These are phyloP conservation scores for Wickerhamomyces sp. DNA, from an alignment of 1,139 yeast species.

Conservation along the genomic window DNA sequence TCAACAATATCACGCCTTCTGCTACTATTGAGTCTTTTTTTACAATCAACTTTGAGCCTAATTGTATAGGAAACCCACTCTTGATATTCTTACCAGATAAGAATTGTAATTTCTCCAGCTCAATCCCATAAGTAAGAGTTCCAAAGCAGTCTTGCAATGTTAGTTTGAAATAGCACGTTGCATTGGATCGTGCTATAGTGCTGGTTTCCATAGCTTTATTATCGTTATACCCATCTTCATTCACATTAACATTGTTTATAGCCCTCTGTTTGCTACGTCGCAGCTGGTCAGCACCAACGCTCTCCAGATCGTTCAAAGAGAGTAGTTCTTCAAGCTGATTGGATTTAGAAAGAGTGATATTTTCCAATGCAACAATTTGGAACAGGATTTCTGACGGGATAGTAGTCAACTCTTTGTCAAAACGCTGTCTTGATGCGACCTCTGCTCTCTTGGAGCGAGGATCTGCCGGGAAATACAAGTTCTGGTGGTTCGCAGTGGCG, in stretches of 20 bases:
- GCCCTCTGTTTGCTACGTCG: slow-evolving; percentile 16
- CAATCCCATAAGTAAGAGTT: slow-evolving; percentile 29
- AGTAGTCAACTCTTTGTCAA: background rate
- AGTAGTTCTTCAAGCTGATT: slow-evolving; percentile 28
- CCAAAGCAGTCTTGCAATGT: slow-evolving; percentile 33
- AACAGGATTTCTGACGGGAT: slow-evolving; percentile 23
- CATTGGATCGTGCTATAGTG: no score
- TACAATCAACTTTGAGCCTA: slow-evolving; percentile 32
- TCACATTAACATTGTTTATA: slow-evolving; percentile 19
- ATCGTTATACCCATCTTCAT: slow-evolving; percentile 5
- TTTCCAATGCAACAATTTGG: slow-evolving; percentile 30
- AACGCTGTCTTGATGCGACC: slow-evolving; percentile 4
- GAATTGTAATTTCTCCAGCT: slow-evolving; percentile 27
- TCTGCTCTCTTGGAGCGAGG: slow-evolving; percentile 13
- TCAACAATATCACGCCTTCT: slow-evolving; percentile 24
- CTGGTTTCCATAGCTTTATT: background rate
- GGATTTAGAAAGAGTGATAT: slow-evolving; percentile 25
- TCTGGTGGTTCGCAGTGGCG: background rate
- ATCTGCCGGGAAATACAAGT: slow-evolving; percentile 11
- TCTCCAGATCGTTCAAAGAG: slow-evolving; percentile 21
- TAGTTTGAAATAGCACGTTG: slow-evolving; percentile 24
- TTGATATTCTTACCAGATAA: slow-evolving; percentile 18
- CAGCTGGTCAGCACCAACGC: slow-evolving; percentile 23
- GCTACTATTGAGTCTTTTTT: slow-evolving; percentile 21
- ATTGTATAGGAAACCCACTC: slow-evolving; percentile 28